Conservation (phyloP, 2,329 filamentous ascomycete species). For the Talaromyces sp. region DNA sequence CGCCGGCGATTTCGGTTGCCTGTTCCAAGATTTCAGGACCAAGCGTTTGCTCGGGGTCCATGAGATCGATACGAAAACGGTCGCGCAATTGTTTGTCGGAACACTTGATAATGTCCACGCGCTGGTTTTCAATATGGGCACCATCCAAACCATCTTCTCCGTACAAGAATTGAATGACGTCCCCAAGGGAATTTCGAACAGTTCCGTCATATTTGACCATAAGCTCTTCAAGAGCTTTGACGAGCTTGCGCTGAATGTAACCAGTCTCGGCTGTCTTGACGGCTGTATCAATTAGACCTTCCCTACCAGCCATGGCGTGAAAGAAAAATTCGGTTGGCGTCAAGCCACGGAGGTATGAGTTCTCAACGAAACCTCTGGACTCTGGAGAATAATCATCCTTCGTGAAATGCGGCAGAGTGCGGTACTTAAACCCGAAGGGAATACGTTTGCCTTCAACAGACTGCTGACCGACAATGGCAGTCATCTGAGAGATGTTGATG, state of each 20-base stretch:
- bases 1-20: conserved; percentile 77
- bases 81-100: conserved; percentile 72
- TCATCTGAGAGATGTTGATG: conserved; percentile 99
- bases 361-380: conserved; percentile 95
- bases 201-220: conserved; percentile 98
- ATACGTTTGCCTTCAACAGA: conserved; percentile 98
- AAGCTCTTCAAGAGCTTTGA: conserved; percentile 96
- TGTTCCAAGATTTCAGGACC: conserved; percentile 72
- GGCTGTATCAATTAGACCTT: conserved; percentile 98
- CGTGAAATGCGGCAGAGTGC: conserved; percentile 93
- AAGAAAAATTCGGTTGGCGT: conserved; percentile 98
- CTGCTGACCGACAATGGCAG: conserved; percentile 93
- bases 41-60: conserved; percentile 62
- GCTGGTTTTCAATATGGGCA: conserved; percentile 87
- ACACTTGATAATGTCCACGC: conserved; percentile 77
- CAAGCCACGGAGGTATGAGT: conserved; percentile 92
- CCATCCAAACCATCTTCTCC: conserved; percentile 96
- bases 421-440: conserved; percentile 98
- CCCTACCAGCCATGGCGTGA: conserved; percentile 99
- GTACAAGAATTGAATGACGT: conserved; percentile 95
- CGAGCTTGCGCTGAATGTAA: conserved; percentile 96
- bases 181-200: conserved; percentile 91
- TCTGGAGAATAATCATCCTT: conserved; percentile 99
- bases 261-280: conserved; percentile 99
- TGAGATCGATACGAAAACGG: conserved; percentile 80